A percentile compares a stretch with the other conserved stretches of the same genome.
Evolutionary conservation across 441 rosid genomes (phyloP).

Genomic region (Capsella rubella): DNA sequence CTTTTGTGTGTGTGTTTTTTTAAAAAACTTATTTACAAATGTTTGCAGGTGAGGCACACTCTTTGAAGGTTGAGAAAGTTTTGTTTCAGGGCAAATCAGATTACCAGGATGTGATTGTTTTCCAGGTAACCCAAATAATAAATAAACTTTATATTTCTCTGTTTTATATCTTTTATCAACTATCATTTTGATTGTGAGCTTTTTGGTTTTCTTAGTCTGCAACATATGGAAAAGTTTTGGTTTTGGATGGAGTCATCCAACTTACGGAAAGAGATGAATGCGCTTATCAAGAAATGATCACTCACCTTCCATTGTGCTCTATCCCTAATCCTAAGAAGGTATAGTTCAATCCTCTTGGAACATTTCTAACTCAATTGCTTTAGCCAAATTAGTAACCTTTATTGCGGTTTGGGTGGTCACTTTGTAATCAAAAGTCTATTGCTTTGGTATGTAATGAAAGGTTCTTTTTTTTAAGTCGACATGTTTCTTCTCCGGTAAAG

Average conservation of each 20-base stretch:
- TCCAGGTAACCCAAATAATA: slow-evolving; percentile 61
- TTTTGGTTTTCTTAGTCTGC: slow-evolving; percentile 53
- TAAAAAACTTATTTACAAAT: too few relatives aligned
- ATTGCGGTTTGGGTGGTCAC: not conserved
- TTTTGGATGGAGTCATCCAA: slow-evolving; percentile 77
- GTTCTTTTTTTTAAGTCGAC: not conserved
- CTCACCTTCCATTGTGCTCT: slow-evolving; percentile 86
- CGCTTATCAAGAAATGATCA: slow-evolving; percentile 82
- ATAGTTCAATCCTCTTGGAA: not conserved
- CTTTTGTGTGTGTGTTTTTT: too few relatives aligned
- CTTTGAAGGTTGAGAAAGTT: slow-evolving; percentile 89
- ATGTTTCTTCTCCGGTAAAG: slow-evolving; percentile 35
- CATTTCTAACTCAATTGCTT: not conserved
- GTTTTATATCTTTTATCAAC: not conserved
- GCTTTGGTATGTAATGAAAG: slow-evolving; percentile 17
- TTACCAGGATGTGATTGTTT: slow-evolving; percentile 93
- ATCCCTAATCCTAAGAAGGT: slow-evolving; percentile 83
- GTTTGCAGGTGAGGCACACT: slow-evolving; percentile 92
- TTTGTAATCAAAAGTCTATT: slow-evolving; percentile 15
- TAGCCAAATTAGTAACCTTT: not conserved
- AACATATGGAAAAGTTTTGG: slow-evolving; percentile 74
- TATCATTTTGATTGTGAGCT: not conserved
- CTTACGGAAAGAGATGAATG: slow-evolving; percentile 97
- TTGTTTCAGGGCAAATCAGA: slow-evolving; percentile 95
- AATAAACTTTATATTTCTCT: slow-evolving; percentile 2